A percentile compares a stretch with the other conserved stretches of the same genome.
These are phyloP conservation scores for Apiospora arundinis DNA, from an alignment of 2,329 filamentous ascomycete species.

Conservation along the genomic window DNA sequence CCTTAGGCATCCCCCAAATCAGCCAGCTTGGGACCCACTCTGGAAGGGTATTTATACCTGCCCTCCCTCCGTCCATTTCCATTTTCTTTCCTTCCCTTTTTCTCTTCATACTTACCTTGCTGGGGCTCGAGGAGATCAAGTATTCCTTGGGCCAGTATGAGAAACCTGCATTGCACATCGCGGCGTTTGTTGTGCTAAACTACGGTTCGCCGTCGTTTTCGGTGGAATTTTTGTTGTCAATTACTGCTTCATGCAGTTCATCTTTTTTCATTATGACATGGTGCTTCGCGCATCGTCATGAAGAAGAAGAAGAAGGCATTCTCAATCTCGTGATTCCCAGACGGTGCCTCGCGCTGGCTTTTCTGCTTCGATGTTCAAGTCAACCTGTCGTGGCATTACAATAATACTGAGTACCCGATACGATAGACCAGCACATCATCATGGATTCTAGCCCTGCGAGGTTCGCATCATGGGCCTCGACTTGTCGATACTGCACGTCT, in stretches of 20 bases:
- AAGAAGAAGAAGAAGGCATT: slow-evolving; percentile 26
- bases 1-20: background rate
- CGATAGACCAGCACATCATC: too few species aligned
- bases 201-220: slow-evolving; percentile 55
- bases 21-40: background rate
- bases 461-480: too few species aligned
- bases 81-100: slow-evolving; percentile 36
- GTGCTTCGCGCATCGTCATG: slow-evolving; percentile 27
- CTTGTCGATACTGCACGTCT: background rate
- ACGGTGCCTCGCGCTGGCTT: too few species aligned
- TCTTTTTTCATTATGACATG: slow-evolving; percentile 25
- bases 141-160: slow-evolving; percentile 46
- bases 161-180: slow-evolving; percentile 57
- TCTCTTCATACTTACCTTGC: slow-evolving; percentile 56
- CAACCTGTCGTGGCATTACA: too few species aligned
- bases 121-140: slow-evolving; percentile 47
- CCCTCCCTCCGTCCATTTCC: slow-evolving; percentile 1
- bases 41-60: background rate
- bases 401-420: too few species aligned
- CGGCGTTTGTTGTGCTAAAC: slow-evolving; percentile 51
- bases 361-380: too few species aligned
- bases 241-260: background rate
- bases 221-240: slow-evolving; percentile 52
- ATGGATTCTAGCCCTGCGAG: too few species aligned
- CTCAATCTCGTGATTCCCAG: background rate